Conservation (phyloP, 2,329 filamentous ascomycete genomes). For the Fusarium pseudonygamai region DNA sequence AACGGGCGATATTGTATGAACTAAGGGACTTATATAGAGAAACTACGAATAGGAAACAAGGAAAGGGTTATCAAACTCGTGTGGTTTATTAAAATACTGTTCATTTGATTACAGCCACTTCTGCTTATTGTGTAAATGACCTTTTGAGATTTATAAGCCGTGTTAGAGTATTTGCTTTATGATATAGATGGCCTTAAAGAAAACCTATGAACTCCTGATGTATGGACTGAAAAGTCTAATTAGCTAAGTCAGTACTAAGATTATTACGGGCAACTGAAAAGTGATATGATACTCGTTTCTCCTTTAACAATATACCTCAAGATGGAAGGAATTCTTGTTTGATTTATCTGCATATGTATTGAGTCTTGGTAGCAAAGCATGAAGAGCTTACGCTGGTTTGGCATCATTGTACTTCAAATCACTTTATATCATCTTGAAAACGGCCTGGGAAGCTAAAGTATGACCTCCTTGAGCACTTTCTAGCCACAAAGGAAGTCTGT, state of each 20-base stretch:
- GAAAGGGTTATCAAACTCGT: not conserved
- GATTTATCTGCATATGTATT: not conserved
- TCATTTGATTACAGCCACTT: not conserved
- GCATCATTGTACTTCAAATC: not conserved
- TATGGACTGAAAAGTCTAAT: not conserved
- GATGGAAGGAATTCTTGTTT: not conserved
- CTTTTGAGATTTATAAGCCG: not conserved
- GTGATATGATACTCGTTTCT: not conserved
- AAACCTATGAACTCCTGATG: not conserved
- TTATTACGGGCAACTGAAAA: not conserved
- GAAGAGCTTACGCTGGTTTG: not conserved
- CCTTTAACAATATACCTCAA: not conserved
- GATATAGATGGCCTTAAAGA: not conserved
- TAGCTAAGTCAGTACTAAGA: not conserved
- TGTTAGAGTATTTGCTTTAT: not conserved
- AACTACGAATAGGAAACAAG: not conserved
- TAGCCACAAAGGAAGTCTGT: not conserved
- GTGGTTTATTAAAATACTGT: not conserved
- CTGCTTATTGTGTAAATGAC: not conserved
- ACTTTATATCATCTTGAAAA: not conserved
- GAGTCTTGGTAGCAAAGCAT: no score
- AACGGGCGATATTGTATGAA: conserved; percentile 11
- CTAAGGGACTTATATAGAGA: conserved; percentile 6
- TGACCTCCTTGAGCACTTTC: not conserved
- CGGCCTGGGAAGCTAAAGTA: not conserved